These are phyloP conservation scores for Cymbopogon flexuosus DNA, from an alignment of 202 grass and related monocot species.

Conservation along the genomic window DNA sequence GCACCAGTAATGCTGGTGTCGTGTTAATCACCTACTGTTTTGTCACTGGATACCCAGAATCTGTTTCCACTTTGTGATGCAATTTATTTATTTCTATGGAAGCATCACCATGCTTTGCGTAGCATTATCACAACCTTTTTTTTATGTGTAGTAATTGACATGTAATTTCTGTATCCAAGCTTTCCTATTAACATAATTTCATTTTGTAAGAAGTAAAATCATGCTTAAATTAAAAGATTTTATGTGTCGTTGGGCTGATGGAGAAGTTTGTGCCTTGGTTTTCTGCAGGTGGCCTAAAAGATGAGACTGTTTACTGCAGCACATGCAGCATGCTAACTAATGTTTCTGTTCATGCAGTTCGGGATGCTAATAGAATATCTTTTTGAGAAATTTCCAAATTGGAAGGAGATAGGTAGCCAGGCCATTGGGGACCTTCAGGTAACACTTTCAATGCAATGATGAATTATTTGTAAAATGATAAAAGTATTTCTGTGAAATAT, in stretches of 20 bases:
- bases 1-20: not conserved
- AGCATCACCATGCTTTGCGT: not conserved
- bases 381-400: conserved; percentile 88
- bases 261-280: not conserved
- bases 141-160: not conserved
- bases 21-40: not conserved
- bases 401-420: conserved; percentile 83
- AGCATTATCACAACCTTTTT: not conserved
- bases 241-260: not conserved
- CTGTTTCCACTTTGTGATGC: not conserved
- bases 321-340: not conserved
- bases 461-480: not conserved
- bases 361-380: conserved; percentile 94
- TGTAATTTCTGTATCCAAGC: not conserved
- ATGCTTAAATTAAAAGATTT: not conserved
- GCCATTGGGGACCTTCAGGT: conserved; percentile 98
- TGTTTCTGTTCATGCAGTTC: conserved; percentile 53
- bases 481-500: too few relatives aligned
- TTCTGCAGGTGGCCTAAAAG: not conserved
- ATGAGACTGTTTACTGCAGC: not conserved
- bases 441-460: conserved; percentile 18
- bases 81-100: not conserved
- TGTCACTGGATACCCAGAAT: not conserved
- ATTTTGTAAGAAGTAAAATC: not conserved
- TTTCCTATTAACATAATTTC: not conserved